These are phyloP conservation scores for Endoconidiophora laricicola DNA, from an alignment of 2,329 filamentous ascomycete genomes.

Conservation along the genomic window DNA sequence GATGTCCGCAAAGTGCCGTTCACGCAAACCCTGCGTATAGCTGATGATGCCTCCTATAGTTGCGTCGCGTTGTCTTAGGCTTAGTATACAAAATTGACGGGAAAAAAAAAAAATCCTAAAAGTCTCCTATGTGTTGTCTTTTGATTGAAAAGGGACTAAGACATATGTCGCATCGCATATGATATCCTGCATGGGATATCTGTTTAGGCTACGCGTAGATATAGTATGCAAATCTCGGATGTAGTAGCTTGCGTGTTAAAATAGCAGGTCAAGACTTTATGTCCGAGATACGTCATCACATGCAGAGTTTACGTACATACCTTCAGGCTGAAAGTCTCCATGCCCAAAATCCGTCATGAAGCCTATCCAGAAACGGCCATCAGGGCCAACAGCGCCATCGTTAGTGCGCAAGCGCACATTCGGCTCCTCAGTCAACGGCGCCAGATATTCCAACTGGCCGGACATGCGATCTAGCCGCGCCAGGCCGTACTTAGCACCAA, in stretches of 20 bases:
- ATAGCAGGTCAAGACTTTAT: background rate
- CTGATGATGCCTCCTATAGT: constrained; percentile 52
- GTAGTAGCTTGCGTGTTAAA: too few relatives aligned
- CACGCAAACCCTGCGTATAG: constrained; percentile 41
- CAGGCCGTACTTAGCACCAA: constrained; percentile 67
- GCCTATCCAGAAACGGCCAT: constrained; percentile 72
- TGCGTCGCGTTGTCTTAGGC: background rate
- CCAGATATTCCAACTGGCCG: constrained; percentile 36
- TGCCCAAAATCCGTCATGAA: constrained; percentile 61
- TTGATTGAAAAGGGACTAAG: too few relatives aligned
- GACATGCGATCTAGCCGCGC: constrained; percentile 55
- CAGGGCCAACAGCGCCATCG: constrained; percentile 65
- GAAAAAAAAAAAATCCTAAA: too few relatives aligned
- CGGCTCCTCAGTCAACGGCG: constrained; percentile 25
- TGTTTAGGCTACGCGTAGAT: too few relatives aligned
- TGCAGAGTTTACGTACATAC: constrained; percentile 22
- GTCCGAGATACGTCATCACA: constrained; percentile 1
- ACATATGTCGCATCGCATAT: too few relatives aligned
- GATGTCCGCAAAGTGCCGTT: constrained; percentile 43
- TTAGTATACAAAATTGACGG: background rate
- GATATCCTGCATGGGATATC: too few relatives aligned
- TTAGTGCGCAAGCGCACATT: constrained; percentile 51
- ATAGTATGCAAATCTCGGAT: too few relatives aligned
- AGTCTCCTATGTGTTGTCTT: too few relatives aligned
- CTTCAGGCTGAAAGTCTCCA: constrained; percentile 43